These are phyloP conservation scores for Tetradesmus obliquus DNA, from an alignment of 139 green algal genomes.

Conservation along the genomic window DNA sequence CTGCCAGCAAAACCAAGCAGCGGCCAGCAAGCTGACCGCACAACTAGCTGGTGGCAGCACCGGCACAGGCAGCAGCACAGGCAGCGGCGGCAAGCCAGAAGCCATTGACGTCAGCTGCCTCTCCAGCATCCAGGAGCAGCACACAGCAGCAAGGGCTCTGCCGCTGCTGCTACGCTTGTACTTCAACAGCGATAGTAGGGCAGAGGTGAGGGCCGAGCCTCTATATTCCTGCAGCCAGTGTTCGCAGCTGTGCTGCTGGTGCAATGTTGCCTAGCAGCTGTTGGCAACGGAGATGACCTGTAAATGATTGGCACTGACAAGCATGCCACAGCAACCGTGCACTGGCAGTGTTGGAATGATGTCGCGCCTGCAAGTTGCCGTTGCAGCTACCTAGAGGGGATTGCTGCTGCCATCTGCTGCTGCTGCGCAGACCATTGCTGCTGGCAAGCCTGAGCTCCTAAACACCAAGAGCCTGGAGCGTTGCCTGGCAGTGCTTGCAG, in stretches of 20 bases:
- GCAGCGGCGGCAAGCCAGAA: constrained; percentile 9
- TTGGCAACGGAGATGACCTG: neutral
- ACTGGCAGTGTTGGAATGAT: neutral
- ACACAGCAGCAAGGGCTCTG: constrained; percentile 21
- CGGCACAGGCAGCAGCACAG: neutral
- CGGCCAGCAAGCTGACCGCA: constrained; percentile 22
- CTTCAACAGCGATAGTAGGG: constrained; percentile 11
- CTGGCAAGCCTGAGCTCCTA: constrained; percentile 21
- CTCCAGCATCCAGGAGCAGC: constrained; percentile 11
- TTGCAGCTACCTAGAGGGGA: neutral
- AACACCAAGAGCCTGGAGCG: constrained; percentile 11
- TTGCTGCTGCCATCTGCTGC: neutral
- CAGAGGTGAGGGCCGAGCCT: neutral
- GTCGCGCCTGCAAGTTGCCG: neutral
- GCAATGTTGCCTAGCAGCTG: neutral
- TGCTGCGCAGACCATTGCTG: constrained; percentile 23
- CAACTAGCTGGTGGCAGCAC: neutral
- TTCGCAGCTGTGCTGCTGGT: neutral
- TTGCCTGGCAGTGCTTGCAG: neutral
- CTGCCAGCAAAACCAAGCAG: constrained; percentile 24
- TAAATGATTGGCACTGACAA: too few species aligned
- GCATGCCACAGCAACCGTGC: too few species aligned
- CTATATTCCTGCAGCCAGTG: neutral
- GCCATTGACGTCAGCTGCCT: constrained; percentile 19
- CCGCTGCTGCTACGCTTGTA: constrained; percentile 35